These are phyloP conservation scores for Thelonectria discophora DNA, from an alignment of 2,329 filamentous ascomycete genomes.

Conservation along the genomic window DNA sequence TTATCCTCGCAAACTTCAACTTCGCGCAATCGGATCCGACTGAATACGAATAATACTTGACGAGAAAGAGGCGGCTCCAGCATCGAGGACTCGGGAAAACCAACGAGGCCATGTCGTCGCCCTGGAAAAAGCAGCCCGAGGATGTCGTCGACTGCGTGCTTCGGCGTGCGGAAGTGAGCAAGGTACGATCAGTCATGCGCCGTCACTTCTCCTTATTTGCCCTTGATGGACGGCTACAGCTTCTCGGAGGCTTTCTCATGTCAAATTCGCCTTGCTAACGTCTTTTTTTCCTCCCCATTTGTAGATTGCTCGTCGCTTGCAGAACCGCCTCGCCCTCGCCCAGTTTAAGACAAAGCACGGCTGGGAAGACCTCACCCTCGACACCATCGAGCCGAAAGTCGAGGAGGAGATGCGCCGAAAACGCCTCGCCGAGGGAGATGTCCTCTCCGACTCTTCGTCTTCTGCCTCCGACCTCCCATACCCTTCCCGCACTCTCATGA, in stretches of 20 bases:
- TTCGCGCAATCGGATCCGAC: constrained; percentile 12
- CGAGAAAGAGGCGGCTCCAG: constrained; percentile 7
- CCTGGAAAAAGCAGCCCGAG: constrained; percentile 70
- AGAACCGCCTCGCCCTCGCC: constrained; percentile 92
- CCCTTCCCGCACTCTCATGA: constrained; percentile 75
- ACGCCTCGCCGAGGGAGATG: constrained; percentile 74
- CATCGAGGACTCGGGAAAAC: constrained; percentile 31
- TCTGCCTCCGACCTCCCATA: constrained; percentile 81
- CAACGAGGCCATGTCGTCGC: constrained; percentile 63
- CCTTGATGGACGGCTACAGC: background rate
- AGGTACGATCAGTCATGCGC: constrained; percentile 60
- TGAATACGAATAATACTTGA: background rate
- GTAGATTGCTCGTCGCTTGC: constrained; percentile 91
- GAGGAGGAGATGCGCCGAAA: constrained; percentile 81
- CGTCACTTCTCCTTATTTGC: constrained; percentile 13
- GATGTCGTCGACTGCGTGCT: constrained; percentile 74
- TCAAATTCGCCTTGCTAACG: constrained; percentile 28
- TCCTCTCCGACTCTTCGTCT: constrained; percentile 87
- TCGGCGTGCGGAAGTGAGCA: constrained; percentile 78
- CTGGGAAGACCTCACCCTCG: constrained; percentile 89
- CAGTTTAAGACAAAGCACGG: constrained; percentile 98
- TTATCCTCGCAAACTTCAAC: background rate
- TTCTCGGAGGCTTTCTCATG: background rate
- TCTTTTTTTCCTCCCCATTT: constrained; percentile 29
- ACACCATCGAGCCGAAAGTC: constrained; percentile 84